phyloP scores from a whole-genome alignment of 2,329 filamentous ascomycete genomes.

The Ophiocordyceps camponoti-floridani region DNA sequence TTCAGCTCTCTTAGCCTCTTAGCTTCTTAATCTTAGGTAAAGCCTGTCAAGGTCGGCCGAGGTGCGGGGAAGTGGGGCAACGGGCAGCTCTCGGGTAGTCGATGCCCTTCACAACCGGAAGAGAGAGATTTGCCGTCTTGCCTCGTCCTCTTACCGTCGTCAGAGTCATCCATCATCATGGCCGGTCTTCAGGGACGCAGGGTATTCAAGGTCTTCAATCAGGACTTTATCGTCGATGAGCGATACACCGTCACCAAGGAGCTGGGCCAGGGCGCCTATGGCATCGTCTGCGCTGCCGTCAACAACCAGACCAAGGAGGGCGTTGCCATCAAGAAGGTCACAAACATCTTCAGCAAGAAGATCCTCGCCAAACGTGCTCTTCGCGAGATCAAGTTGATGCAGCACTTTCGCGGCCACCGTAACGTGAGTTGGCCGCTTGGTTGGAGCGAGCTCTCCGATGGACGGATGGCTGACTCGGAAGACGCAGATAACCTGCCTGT shows the following conservation, averaged over 20 bases:
- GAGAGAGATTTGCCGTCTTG: background rate
- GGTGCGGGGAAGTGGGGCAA: background rate
- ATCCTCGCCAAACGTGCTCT: slow-evolving; percentile 95
- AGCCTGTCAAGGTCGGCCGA: background rate
- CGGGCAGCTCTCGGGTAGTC: background rate
- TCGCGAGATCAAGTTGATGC: slow-evolving; percentile 94
- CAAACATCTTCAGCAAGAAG: slow-evolving; percentile 99
- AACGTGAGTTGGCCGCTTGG: slow-evolving; percentile 40
- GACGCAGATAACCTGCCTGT: slow-evolving; percentile 83
- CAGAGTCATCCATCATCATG: slow-evolving; percentile 11
- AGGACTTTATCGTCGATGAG: slow-evolving; percentile 97
- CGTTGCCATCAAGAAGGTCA: slow-evolving; percentile 98
- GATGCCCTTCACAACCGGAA: background rate
- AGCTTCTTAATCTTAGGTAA: too few species aligned
- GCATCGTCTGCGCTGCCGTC: slow-evolving; percentile 92
- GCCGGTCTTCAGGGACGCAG: slow-evolving; percentile 44
- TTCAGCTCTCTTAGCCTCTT: background rate
- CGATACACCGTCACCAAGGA: slow-evolving; percentile 98
- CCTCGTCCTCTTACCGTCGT: background rate
- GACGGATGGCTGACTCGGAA: background rate
- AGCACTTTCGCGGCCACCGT: slow-evolving; percentile 86
- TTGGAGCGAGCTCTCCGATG: background rate
- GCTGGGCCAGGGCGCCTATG: slow-evolving; percentile 92
- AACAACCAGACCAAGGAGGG: slow-evolving; percentile 84
- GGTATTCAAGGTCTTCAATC: slow-evolving; percentile 98